Conservation (phyloP, 2,329 filamentous ascomycete species). For the Colletotrichum lupini region DNA sequence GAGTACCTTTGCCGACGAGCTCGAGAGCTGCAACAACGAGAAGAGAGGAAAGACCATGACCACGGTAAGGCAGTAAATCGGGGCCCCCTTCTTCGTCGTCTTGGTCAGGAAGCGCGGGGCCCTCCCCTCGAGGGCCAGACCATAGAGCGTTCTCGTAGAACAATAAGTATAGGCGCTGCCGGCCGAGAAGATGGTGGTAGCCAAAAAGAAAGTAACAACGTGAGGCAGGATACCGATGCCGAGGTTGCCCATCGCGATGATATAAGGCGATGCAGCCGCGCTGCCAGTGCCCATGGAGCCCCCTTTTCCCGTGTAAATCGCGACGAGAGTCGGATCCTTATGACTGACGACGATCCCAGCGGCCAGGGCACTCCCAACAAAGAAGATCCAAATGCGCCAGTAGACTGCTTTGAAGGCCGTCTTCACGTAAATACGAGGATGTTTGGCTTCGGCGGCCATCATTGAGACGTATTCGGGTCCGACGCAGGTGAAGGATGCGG, state of each 20-base stretch:
- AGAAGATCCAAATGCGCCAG: too few relatives aligned
- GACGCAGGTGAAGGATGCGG: too few relatives aligned
- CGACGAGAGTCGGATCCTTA: too few relatives aligned
- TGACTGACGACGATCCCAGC: too few relatives aligned
- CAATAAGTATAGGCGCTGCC: slow-evolving; percentile 69
- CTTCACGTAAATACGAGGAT: too few relatives aligned
- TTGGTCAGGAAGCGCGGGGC: slow-evolving; percentile 51
- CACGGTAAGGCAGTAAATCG: slow-evolving; percentile 26
- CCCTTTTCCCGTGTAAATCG: too few relatives aligned
- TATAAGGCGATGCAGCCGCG: slow-evolving; percentile 62
- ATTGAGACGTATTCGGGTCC: too few relatives aligned
- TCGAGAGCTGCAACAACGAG: slow-evolving; percentile 23
- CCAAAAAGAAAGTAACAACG: slow-evolving; percentile 70
- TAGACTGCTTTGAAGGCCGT: too few relatives aligned
- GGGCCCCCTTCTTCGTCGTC: slow-evolving; percentile 47
- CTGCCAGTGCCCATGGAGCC: too few relatives aligned
- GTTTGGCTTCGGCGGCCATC: too few relatives aligned
- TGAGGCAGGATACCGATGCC: slow-evolving; percentile 69
- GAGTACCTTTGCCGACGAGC: slow-evolving; percentile 70
- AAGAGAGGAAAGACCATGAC: neutral
- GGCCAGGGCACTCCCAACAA: too few relatives aligned
- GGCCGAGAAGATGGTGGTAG: slow-evolving; percentile 70
- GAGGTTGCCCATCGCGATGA: slow-evolving; percentile 71
- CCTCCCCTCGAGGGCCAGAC: slow-evolving; percentile 62
- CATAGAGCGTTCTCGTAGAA: slow-evolving; percentile 65